Evolutionary conservation across 2,329 filamentous ascomycete species (phyloP), one percentile per base, ranked within the genome.

Genomic region (Sporothrix luriei): DNA sequence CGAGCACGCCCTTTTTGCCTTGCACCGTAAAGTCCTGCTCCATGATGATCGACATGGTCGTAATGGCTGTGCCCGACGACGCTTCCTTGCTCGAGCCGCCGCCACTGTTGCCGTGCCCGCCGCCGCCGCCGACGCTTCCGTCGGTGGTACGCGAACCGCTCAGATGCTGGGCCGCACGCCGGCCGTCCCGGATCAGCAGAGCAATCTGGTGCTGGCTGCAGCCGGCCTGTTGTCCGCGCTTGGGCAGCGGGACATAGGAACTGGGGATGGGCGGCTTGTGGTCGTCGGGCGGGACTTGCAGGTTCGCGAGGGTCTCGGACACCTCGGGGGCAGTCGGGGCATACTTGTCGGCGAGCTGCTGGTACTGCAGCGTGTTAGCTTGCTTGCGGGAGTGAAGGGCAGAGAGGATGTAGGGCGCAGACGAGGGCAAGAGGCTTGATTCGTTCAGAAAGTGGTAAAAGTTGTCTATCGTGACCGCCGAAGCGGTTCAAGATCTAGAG

Each of bases 1-100:
- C 87, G 66, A 97, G 82, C 73, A 86, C 87, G 74, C 93, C 92
- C 75, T 91, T 92, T 76, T 88, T 92, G 71, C 94, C 94, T 77
- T 90, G 84, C 46, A 94, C 91, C 21, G 94, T 97, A 76, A 97
- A 97, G 79, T 97, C 94, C 80, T 91, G 91, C 81, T 97, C 94
- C 76, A 97, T 81, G 49, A 87, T 84, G 65, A 86, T 88, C 68
- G 88, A 88, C 77, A 87, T 83, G 72, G 88, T 86, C 21, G 88
- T 88, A 76, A 80, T 79, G 67, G 80, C 80, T 46, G 81, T 81
- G 59, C 80, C 81, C 21, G 84, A 83, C 49, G 79, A 75, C 11
- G 81, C 82, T 71, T 82, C 81, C 76, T 82, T 82, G 76, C 81
- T 86, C 66, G 84, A 85, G 66, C 78, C 79, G 52, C 85, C 76